Conservation (phyloP, 1,139 yeast genomes). For the Kodamaea fungicola region DNA sequence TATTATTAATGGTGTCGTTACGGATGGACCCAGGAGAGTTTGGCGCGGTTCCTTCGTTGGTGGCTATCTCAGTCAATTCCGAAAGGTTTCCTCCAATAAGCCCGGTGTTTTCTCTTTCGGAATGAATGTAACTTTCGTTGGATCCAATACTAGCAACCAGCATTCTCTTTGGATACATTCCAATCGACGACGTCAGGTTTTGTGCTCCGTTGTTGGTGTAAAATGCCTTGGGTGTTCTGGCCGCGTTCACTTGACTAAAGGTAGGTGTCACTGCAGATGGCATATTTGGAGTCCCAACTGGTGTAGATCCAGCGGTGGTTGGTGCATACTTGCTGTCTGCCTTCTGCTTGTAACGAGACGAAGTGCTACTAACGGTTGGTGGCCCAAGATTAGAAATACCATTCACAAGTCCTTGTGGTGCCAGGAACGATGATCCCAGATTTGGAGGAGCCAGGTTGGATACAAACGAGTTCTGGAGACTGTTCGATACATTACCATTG, state of each 20-base stretch:
- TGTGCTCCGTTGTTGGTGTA: constrained; percentile 2
- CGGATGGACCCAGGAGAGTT: not conserved
- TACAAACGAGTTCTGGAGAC: not conserved
- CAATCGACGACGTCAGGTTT: constrained; percentile 1
- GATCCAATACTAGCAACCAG: constrained; percentile 26
- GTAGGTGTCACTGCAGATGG: not conserved
- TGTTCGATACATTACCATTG: not conserved
- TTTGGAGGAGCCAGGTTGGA: not conserved
- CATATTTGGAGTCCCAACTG: not conserved
- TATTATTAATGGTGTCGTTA: not conserved
- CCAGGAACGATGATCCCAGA: not conserved
- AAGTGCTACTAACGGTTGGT: constrained; percentile 9
- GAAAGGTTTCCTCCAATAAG: constrained; percentile 5
- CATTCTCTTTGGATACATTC: constrained; percentile 14
- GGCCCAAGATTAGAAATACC: not conserved
- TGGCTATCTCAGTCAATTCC: not conserved
- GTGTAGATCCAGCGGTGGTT: not conserved
- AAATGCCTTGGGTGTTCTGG: not conserved
- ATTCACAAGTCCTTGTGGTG: not conserved
- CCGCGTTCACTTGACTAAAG: not conserved
- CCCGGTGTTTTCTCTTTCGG: not conserved
- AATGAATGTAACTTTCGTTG: constrained; percentile 15
- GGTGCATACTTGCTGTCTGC: not conserved
- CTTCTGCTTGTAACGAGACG: constrained; percentile 7
- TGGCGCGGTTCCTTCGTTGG: not conserved